phyloP scores from a whole-genome alignment of 2,329 filamentous ascomycete genomes.

The Hymenoscyphus fructigenus region DNA sequence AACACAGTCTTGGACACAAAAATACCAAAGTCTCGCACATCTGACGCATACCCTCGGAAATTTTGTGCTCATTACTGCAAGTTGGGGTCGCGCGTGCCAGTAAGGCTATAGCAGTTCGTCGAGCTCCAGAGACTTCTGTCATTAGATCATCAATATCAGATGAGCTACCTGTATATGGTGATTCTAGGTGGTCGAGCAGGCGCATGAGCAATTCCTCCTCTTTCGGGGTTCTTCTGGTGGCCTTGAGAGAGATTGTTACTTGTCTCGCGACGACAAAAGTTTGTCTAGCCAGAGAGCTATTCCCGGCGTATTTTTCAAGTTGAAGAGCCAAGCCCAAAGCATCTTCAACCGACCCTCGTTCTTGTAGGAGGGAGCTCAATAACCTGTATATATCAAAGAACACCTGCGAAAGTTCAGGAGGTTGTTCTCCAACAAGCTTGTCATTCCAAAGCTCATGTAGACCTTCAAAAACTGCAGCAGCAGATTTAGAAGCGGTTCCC shows the following conservation, averaged over 20 bases:
- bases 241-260: slow-evolving; percentile 53
- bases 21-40: slow-evolving; percentile 57
- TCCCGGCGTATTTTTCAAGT: slow-evolving; percentile 33
- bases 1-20: slow-evolving; percentile 58
- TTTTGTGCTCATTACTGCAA: slow-evolving; percentile 5
- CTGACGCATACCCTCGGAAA: slow-evolving; percentile 30
- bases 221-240: slow-evolving; percentile 38
- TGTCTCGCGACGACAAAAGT: slow-evolving; percentile 56
- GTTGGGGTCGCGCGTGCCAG: slow-evolving; percentile 36
- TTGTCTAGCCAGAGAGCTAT: slow-evolving; percentile 33
- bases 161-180: slow-evolving; percentile 57
- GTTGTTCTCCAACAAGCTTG: slow-evolving; percentile 22
- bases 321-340: slow-evolving; percentile 56
- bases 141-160: slow-evolving; percentile 62
- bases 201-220: slow-evolving; percentile 46
- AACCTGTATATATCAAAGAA: slow-evolving; percentile 44
- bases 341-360: slow-evolving; percentile 47
- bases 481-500: slow-evolving; percentile 20
- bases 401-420: slow-evolving; percentile 14
- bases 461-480: slow-evolving; percentile 21
- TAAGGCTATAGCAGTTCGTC: slow-evolving; percentile 53
- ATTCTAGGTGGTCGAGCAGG: slow-evolving; percentile 56
- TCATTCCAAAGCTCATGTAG: slow-evolving; percentile 26
- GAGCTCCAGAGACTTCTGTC: slow-evolving; percentile 52
- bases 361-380: slow-evolving; percentile 50